Evolutionary conservation across 1,139 yeast genomes (phyloP).

Genomic region (Pichia sp.): DNA sequence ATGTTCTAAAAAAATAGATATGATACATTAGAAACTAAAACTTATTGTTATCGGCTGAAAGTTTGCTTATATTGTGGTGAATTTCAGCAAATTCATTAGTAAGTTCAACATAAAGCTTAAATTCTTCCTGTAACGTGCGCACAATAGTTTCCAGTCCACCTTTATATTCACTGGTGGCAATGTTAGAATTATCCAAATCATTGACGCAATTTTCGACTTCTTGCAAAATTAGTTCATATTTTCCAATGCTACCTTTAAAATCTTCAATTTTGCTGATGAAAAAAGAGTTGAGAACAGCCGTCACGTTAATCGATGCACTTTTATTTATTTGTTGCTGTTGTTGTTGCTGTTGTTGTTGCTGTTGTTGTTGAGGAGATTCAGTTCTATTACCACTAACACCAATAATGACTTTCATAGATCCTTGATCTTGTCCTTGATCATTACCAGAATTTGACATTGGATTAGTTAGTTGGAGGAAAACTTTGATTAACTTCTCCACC

Average conservation of each 20-base stretch:
- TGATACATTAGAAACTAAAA: conserved; percentile 6
- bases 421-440: conserved; percentile 21
- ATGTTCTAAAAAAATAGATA: no score
- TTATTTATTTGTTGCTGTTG: conserved; percentile 15
- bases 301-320: conserved; percentile 24
- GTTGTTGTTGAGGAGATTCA: conserved; percentile 13
- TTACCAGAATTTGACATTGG: conserved; percentile 23
- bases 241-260: conserved; percentile 53
- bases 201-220: conserved; percentile 74
- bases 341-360: conserved; percentile 15
- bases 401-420: conserved; percentile 22
- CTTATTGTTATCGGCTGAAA: conserved; percentile 16
- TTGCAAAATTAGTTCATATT: conserved; percentile 55
- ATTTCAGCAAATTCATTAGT: conserved; percentile 87
- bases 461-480: conserved; percentile 30
- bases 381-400: conserved; percentile 29
- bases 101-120: conserved; percentile 79
- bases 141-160: conserved; percentile 51
- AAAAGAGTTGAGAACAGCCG: conserved; percentile 40
- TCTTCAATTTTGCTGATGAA: conserved; percentile 47
- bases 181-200: conserved; percentile 49
- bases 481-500: conserved; percentile 32
- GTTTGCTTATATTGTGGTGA: conserved; percentile 60
- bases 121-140: conserved; percentile 73
- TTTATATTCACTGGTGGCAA: conserved; percentile 32